Base-by-base conservation (phyloP, 805 yeast genomes). In the Suhomyces sp. region DNA sequence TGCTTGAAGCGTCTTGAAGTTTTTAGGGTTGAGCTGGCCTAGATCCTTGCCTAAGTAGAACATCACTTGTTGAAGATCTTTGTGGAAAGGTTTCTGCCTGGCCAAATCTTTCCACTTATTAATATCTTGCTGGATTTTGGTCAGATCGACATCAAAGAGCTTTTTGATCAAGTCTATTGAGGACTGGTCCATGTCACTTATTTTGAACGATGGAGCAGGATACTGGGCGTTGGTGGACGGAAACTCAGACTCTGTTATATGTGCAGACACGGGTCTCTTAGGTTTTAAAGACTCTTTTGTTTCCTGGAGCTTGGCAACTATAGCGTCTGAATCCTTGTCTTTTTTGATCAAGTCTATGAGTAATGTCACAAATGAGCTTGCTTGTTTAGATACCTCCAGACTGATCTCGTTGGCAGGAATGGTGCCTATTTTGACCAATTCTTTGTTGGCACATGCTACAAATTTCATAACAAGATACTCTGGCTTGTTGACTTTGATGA, bases 151-250 rank as follows among this genome's bases (percentile, higher is more conserved):
- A 4, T 64, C 61, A 61, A 87, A 85, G n/a, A 87, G 50, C 2
- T 69, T 65, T 38, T 73, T 76, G 8, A 88, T 60, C 23, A 80
- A 67, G n/a, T 27, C 48, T 7, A 73, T 54, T 50, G 63, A 48
- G 1, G 84, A 77, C 54, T 77, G 74, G 17, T 82, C 80, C 68
- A 87, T 81, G 55, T 86, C 89, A 0, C 74, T 57, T 1, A 84
- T 51, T 36, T 77, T 73, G 61, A 78, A 87, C 0, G 85, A 73
- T 1, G 89, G 88, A 33, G 67, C 67, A 3, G 66, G 63, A 50
- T 68, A 73, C 31, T 59, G 63, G 2, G 55, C 62, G 49, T 47
- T 48, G 7, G 48, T 13, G 6, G 29, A 13, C 4, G 49, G 17
- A 38, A 13, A 24, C 5, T 24, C 49, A 5, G 24, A 44, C 5